These are phyloP conservation scores for Cajanus cajan DNA, from an alignment of 306 rosid species.

Conservation along the genomic window DNA sequence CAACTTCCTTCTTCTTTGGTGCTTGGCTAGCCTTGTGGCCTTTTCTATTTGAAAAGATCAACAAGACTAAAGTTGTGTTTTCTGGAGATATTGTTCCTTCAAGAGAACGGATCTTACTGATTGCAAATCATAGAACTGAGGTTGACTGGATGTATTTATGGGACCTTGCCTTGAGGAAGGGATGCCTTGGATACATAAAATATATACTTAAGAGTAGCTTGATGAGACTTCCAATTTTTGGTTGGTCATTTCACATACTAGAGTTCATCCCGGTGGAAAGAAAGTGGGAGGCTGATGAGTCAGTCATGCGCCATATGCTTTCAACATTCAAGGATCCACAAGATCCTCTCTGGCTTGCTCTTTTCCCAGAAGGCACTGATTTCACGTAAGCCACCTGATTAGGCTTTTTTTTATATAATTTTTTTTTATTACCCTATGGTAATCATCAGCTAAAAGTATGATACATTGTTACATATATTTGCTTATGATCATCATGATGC, in stretches of 20 bases:
- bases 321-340: conserved; percentile 64
- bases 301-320: conserved; percentile 62
- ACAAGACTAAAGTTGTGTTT: conserved; percentile 67
- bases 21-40: conserved; percentile 90
- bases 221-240: conserved; percentile 78
- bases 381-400: conserved; percentile 55
- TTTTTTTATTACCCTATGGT: neutral
- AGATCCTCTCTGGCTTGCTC: conserved; percentile 85
- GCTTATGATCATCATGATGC: neutral
- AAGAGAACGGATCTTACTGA: conserved; percentile 57
- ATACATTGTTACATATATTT: neutral
- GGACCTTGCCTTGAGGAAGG: conserved; percentile 83
- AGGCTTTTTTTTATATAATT: conserved; percentile 12
- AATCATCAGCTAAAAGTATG: neutral
- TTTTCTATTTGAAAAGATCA: conserved; percentile 73
- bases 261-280: conserved; percentile 80
- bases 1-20: conserved; percentile 68
- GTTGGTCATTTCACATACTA: conserved; percentile 80
- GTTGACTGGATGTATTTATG: conserved; percentile 92
- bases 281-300: conserved; percentile 75
- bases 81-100: conserved; percentile 64
- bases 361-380: conserved; percentile 92
- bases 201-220: conserved; percentile 77
- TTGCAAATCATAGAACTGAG: conserved; percentile 84
- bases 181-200: conserved; percentile 63